These are phyloP conservation scores for Larix kaempferi DNA, from an alignment of 75 land plant genomes.

Conservation along the genomic window DNA sequence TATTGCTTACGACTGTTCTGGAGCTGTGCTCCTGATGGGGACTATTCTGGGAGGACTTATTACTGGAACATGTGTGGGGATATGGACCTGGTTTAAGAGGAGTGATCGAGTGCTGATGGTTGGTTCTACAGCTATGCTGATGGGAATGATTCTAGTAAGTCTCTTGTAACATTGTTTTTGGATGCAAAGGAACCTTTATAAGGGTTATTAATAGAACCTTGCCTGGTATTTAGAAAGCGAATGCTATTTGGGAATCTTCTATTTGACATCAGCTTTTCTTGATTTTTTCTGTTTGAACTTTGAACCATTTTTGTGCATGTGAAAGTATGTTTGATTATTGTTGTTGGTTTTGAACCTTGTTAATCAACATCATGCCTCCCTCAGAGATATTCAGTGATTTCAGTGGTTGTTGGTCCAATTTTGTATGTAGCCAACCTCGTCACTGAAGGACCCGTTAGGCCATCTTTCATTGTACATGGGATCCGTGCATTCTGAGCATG, in stretches of 20 bases:
- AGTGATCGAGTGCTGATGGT: slow-evolving; percentile 65
- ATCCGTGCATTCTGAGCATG: no score
- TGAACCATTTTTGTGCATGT: background rate
- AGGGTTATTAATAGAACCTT: background rate
- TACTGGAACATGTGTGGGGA: slow-evolving; percentile 73
- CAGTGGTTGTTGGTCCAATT: no score
- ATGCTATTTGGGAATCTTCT: background rate
- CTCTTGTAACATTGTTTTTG: background rate
- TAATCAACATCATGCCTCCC: background rate
- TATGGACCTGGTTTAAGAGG: slow-evolving; percentile 64
- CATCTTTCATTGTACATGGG: no score
- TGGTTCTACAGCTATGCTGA: slow-evolving; percentile 77
- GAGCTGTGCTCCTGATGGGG: slow-evolving; percentile 87
- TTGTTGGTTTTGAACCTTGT: background rate
- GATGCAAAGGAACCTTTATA: background rate
- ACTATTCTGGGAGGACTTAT: slow-evolving; percentile 76
- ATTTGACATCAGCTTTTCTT: background rate
- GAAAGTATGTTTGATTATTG: background rate
- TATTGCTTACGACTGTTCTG: slow-evolving; percentile 90
- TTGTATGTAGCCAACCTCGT: no score
- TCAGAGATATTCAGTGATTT: no score
- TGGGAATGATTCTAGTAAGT: slow-evolving; percentile 94
- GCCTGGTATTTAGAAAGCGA: background rate
- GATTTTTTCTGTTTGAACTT: background rate
- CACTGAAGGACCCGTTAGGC: no score